phyloP scores from a whole-genome alignment of 805 yeast genomes.

The Barnettozyma siamensis region DNA sequence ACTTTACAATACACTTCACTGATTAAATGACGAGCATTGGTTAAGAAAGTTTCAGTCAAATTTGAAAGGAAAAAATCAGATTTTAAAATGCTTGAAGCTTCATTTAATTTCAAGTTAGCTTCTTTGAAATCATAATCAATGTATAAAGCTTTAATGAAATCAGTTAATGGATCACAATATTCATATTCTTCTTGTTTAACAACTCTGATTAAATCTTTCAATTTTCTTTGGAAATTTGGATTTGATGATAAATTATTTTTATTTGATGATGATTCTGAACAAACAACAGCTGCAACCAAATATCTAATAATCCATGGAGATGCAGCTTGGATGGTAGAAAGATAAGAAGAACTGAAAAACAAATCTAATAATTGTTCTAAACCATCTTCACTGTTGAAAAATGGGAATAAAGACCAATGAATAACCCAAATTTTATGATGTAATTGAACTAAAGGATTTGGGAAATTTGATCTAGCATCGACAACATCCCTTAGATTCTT shows the following conservation, averaged over 20 bases:
- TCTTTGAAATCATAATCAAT: constrained; percentile 53
- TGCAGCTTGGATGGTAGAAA: constrained; percentile 63
- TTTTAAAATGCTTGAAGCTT: constrained; percentile 42
- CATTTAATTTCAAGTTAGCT: constrained; percentile 42
- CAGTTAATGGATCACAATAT: constrained; percentile 59
- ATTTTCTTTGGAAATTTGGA: constrained; percentile 42
- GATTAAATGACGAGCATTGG: constrained; percentile 44
- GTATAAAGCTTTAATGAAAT: constrained; percentile 48
- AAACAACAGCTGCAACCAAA: constrained; percentile 52
- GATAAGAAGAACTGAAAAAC: constrained; percentile 52
- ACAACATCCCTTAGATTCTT: constrained; percentile 49
- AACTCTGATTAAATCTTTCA: constrained; percentile 52
- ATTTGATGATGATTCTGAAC: constrained; percentile 27
- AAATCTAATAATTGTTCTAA: constrained; percentile 49
- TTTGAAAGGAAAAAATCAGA: constrained; percentile 52
- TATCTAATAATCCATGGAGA: constrained; percentile 70
- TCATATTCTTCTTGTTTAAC: constrained; percentile 60
- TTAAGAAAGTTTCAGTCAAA: constrained; percentile 36
- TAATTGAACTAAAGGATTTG: constrained; percentile 51
- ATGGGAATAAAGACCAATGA: constrained; percentile 65
- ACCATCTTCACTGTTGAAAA: constrained; percentile 48
- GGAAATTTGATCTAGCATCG: constrained; percentile 43
- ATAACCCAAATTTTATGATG: constrained; percentile 63
- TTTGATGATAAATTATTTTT: constrained; percentile 22
- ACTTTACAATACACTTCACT: constrained; percentile 51